These are phyloP conservation scores for Mucor sp. DNA, from an alignment of 371 early-diverging fungal genomes.

Conservation along the genomic window DNA sequence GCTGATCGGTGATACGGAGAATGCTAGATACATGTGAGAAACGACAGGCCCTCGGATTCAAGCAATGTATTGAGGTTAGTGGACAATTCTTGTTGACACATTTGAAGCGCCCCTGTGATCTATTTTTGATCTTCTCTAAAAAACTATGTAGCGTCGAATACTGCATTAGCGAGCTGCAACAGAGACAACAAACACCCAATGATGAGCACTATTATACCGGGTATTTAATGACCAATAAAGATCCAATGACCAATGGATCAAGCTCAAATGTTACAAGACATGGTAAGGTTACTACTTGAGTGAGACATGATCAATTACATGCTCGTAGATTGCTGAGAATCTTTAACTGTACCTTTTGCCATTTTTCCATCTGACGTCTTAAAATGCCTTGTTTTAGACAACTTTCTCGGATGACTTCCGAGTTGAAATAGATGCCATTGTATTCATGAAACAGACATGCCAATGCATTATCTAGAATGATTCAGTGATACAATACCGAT, in stretches of 20 bases:
- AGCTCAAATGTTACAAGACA: background rate
- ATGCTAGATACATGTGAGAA: too few species aligned
- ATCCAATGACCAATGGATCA: background rate
- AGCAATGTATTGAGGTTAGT: background rate
- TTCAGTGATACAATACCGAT: background rate
- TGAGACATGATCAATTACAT: conserved; percentile 1
- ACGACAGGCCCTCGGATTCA: too few species aligned
- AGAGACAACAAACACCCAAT: background rate
- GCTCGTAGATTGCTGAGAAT: background rate
- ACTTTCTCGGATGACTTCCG: background rate
- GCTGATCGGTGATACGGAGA: too few species aligned
- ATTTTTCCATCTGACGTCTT: background rate
- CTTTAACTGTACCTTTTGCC: background rate
- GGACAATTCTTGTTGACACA: background rate
- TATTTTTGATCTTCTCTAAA: background rate
- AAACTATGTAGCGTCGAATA: background rate
- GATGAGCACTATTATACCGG: background rate
- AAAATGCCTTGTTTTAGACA: background rate
- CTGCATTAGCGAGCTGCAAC: background rate
- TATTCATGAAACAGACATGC: background rate
- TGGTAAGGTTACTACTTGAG: background rate
- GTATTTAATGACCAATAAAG: background rate
- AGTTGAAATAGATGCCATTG: background rate
- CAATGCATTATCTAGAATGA: background rate
- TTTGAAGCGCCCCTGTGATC: background rate